A percentile compares a stretch with the other conserved stretches of the same genome.
These are phyloP conservation scores for Elaeis guineensis DNA, from an alignment of 176 grass and related monocot species.

Conservation along the genomic window DNA sequence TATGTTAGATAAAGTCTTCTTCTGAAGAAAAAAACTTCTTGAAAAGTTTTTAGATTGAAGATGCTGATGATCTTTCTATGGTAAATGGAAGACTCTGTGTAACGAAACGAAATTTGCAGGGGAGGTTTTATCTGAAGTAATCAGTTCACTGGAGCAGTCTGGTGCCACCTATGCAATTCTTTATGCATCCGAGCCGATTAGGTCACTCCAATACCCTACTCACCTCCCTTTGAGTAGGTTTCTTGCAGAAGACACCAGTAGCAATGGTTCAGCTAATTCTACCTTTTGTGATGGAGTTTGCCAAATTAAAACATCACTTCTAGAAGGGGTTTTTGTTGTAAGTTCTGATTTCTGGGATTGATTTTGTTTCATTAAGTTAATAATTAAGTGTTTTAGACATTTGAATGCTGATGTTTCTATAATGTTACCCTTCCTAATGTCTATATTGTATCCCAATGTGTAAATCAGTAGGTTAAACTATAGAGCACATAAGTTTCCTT, in stretches of 20 bases:
- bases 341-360: slow-evolving; percentile 14
- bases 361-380: too few relatives aligned
- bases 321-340: slow-evolving; percentile 94
- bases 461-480: too few relatives aligned
- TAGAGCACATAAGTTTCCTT: too few relatives aligned
- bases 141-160: slow-evolving; percentile 35
- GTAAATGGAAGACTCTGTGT: background rate
- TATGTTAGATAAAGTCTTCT: slow-evolving; percentile 12
- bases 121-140: slow-evolving; percentile 60
- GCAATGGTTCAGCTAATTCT: slow-evolving; percentile 19
- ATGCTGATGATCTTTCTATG: slow-evolving; percentile 14
- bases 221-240: slow-evolving; percentile 38
- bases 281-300: slow-evolving; percentile 66
- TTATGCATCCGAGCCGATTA: slow-evolving; percentile 61
- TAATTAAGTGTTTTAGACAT: too few relatives aligned
- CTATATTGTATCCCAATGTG: too few relatives aligned
- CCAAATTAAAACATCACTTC: slow-evolving; percentile 67
- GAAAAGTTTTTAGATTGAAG: slow-evolving; percentile 43
- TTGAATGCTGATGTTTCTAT: too few relatives aligned
- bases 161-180: slow-evolving; percentile 68
- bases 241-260: slow-evolving; percentile 57
- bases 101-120: slow-evolving; percentile 28
- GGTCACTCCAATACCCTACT: slow-evolving; percentile 26
- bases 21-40: too few relatives aligned
- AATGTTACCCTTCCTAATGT: too few relatives aligned